phyloP scores from a whole-genome alignment of 2,329 filamentous ascomycete species.

The Ophiostoma montium region DNA sequence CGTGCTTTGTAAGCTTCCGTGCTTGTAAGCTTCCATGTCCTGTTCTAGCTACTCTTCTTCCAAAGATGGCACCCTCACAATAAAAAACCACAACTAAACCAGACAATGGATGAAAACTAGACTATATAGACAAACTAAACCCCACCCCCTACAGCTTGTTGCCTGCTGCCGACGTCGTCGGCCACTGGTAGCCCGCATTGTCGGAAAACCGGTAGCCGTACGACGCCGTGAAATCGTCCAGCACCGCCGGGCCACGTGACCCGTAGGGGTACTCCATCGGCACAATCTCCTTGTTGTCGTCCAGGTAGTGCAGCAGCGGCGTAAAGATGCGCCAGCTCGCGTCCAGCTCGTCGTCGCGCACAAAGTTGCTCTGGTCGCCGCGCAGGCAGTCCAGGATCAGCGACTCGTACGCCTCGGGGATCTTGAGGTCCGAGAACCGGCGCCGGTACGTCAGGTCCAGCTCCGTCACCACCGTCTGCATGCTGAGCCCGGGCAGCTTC shows the following conservation, averaged over 20 bases:
- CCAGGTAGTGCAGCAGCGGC: conserved; percentile 91
- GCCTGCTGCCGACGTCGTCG: conserved; percentile 54
- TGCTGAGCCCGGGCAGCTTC: conserved; percentile 92
- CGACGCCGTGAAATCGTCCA: conserved; percentile 95
- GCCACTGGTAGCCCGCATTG: conserved; percentile 91
- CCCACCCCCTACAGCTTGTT: conserved; percentile 61
- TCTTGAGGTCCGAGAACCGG: conserved; percentile 98
- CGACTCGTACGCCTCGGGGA: conserved; percentile 97
- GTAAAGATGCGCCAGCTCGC: conserved; percentile 98
- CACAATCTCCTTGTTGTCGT: conserved; percentile 98
- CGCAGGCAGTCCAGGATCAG: conserved; percentile 94
- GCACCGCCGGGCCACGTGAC: conserved; percentile 85
- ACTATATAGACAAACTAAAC: no score
- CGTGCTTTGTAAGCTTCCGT: no score
- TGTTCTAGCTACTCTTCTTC: no score
- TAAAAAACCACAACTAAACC: no score
- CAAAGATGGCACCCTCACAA: no score
- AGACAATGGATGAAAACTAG: no score
- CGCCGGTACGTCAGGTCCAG: conserved; percentile 95
- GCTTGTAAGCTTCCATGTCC: no score
- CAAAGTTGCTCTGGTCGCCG: conserved; percentile 99
- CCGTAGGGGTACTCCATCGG: conserved; percentile 99
- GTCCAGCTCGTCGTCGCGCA: conserved; percentile 90
- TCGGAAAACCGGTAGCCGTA: conserved; percentile 99
- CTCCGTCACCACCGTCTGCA: conserved; percentile 98